Evolutionary conservation across 2,329 filamentous ascomycete species (phyloP).

Genomic region (Diaporthe citri): DNA sequence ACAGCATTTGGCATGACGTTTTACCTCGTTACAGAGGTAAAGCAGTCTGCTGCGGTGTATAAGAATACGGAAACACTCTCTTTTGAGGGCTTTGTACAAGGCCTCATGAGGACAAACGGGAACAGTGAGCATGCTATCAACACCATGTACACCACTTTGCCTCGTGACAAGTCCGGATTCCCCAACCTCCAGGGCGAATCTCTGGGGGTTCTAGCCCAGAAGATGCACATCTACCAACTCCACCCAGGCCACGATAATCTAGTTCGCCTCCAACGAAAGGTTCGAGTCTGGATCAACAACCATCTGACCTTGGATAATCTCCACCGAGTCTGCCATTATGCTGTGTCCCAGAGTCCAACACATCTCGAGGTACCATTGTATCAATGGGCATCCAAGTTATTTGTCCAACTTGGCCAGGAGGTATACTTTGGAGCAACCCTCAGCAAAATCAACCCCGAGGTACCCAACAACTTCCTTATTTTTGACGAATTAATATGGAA

Average conservation of each 20-base stretch:
- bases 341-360: not conserved
- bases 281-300: conserved; percentile 40
- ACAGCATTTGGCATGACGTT: conserved; percentile 42
- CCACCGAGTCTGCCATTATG: conserved; percentile 29
- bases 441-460: conserved; percentile 38
- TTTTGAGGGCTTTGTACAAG: conserved; percentile 42
- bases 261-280: conserved; percentile 39
- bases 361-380: conserved; percentile 40
- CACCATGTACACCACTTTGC: conserved; percentile 38
- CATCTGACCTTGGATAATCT: conserved; percentile 38
- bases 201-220: conserved; percentile 37
- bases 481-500: conserved; percentile 47
- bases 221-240: conserved; percentile 44
- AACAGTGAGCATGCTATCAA: conserved; percentile 41
- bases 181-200: conserved; percentile 44
- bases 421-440: conserved; percentile 46
- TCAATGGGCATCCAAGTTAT: conserved; percentile 45
- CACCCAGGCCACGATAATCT: conserved; percentile 44
- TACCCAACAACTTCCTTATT: conserved; percentile 40
- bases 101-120: conserved; percentile 40
- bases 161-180: conserved; percentile 44
- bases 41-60: conserved; percentile 44
- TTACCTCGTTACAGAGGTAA: conserved; percentile 45
- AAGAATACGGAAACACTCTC: conserved; percentile 44
- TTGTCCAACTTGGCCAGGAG: conserved; percentile 41